Percentiles rank a stretch among this genome's conserved stretches.
Conservation (phyloP, 1,139 yeast species). For the Sporopachydermia cereana region DNA sequence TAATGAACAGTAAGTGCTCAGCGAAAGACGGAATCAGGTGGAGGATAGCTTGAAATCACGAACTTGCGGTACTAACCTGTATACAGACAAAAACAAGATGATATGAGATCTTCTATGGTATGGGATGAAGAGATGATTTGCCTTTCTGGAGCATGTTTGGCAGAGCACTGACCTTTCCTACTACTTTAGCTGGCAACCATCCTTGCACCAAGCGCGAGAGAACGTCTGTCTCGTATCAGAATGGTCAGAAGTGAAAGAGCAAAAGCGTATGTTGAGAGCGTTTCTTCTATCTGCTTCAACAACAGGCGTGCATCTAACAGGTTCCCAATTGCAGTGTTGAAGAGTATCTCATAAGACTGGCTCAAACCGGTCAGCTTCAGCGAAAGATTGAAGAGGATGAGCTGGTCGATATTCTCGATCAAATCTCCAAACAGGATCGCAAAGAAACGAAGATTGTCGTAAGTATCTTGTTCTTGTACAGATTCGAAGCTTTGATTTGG, state of each 20-base stretch:
- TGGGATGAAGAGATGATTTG: no score
- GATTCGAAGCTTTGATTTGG: no score
- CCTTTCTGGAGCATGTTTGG: no score
- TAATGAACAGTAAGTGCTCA: no score
- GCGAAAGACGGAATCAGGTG: no score
- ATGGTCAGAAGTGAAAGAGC: constrained; percentile 91
- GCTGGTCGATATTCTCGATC: constrained; percentile 71
- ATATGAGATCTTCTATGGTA: constrained; percentile 24
- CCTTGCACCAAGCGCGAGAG: constrained; percentile 74
- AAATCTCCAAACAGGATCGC: constrained; percentile 69
- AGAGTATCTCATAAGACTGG: constrained; percentile 58
- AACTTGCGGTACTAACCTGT: background rate
- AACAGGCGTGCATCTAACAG: background rate
- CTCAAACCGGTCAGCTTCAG: constrained; percentile 67
- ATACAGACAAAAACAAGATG: constrained; percentile 18
- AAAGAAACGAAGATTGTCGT: constrained; percentile 50
- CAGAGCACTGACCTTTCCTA: background rate
- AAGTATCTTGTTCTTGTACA: constrained; percentile 14
- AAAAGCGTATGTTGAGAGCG: constrained; percentile 30
- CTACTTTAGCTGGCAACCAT: constrained; percentile 43
- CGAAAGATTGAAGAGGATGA: constrained; percentile 68
- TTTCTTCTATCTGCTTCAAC: background rate
- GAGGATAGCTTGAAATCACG: no score
- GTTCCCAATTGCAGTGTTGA: constrained; percentile 40
- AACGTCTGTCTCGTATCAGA: constrained; percentile 74